Conservation (phyloP, 768 basidiomycete species). For the Lactifluus piperatus region DNA sequence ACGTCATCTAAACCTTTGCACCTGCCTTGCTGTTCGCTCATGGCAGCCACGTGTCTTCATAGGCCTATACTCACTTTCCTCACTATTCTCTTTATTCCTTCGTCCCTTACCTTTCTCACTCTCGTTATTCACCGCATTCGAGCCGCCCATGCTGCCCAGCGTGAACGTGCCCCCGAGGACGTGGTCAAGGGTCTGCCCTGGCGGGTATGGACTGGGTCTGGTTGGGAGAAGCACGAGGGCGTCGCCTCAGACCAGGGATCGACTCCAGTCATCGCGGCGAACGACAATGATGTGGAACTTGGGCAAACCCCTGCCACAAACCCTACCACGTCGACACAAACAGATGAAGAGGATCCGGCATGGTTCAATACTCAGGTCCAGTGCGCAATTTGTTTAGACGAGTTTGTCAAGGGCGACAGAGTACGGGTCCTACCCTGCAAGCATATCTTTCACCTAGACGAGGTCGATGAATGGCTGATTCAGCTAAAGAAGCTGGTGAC, state of each 20-base stretch:
- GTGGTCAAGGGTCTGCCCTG: constrained; percentile 73
- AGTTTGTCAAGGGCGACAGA: constrained; percentile 80
- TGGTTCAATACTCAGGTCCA: constrained; percentile 82
- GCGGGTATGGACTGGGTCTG: constrained; percentile 71
- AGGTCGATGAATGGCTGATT: constrained; percentile 89
- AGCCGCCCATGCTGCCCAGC: constrained; percentile 68
- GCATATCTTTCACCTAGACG: constrained; percentile 89
- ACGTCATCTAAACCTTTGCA: constrained; percentile 26
- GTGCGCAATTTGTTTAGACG: constrained; percentile 88
- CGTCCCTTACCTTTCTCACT: constrained; percentile 80
- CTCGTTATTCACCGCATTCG: constrained; percentile 86
- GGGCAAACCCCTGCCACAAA: constrained; percentile 9
- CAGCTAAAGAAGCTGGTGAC: constrained; percentile 83
- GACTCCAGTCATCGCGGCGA: not conserved
- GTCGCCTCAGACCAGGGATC: constrained; percentile 10
- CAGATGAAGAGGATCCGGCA: constrained; percentile 35
- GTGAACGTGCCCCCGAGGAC: constrained; percentile 76
- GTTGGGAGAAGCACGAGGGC: constrained; percentile 72
- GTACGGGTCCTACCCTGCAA: constrained; percentile 90
- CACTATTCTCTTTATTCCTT: constrained; percentile 83
- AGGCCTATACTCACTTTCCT: constrained; percentile 84
- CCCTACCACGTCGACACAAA: constrained; percentile 20
- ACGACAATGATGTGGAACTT: constrained; percentile 17
- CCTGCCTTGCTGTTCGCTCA: not conserved
- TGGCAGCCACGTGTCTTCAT: constrained; percentile 13